These are phyloP conservation scores for Hibiscus tridactylites DNA, from an alignment of 345 rosid species.

Conservation along the genomic window DNA sequence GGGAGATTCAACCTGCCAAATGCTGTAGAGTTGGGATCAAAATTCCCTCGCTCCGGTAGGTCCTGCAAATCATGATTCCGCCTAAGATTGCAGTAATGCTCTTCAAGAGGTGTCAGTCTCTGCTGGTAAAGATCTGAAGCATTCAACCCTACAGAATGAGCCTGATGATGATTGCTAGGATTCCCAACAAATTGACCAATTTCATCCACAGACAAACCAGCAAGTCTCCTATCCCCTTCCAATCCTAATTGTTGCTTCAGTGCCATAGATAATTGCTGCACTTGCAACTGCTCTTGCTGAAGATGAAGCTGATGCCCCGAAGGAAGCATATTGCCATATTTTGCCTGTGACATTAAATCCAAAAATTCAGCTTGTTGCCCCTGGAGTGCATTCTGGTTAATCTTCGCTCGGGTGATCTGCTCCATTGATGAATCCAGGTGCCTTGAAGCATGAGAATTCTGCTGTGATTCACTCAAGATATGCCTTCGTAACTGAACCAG, in stretches of 20 bases:
- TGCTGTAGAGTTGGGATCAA: constrained; percentile 21
- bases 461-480: constrained; percentile 27
- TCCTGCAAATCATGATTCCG: constrained; percentile 23
- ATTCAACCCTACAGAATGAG: constrained; percentile 22
- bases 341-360: constrained; percentile 25
- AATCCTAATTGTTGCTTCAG: constrained; percentile 25
- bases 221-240: constrained; percentile 21
- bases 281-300: constrained; percentile 32
- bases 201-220: constrained; percentile 24
- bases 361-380: constrained; percentile 22
- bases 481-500: constrained; percentile 24
- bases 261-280: constrained; percentile 26
- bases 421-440: constrained; percentile 28
- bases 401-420: constrained; percentile 34
- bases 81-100: constrained; percentile 17
- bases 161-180: constrained; percentile 10
- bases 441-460: constrained; percentile 18
- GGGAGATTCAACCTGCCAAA: constrained; percentile 19
- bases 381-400: constrained; percentile 18
- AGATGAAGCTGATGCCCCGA: constrained; percentile 26
- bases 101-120: constrained; percentile 22
- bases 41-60: constrained; percentile 20
- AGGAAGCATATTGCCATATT: constrained; percentile 23
- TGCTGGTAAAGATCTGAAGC: constrained; percentile 24
- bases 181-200: constrained; percentile 17